These are phyloP conservation scores for Solanum chilense DNA, from an alignment of 257 asterid genomes.

Conservation along the genomic window DNA sequence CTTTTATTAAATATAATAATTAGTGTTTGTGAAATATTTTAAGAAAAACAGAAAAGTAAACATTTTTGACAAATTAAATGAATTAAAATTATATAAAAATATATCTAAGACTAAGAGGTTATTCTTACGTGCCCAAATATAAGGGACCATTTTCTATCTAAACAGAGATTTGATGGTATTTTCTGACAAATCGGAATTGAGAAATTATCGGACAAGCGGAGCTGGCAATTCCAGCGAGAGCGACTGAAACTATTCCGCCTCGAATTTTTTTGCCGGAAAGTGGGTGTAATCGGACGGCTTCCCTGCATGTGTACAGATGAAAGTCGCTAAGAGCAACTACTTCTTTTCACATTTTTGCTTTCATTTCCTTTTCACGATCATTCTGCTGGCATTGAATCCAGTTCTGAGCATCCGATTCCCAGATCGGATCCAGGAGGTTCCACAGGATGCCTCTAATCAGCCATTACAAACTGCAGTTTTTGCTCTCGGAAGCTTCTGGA, in stretches of 20 bases:
- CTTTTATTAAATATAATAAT: background rate
- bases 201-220: background rate
- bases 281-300: background rate
- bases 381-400: conserved; percentile 17
- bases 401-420: conserved; percentile 63
- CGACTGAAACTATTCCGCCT: background rate
- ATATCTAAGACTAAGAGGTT: background rate
- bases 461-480: conserved; percentile 57
- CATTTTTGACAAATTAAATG: background rate
- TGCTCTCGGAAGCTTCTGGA: conserved; percentile 96
- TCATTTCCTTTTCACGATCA: background rate
- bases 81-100: background rate
- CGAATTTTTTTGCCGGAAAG: background rate
- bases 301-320: background rate
- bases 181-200: background rate
- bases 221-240: background rate
- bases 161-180: background rate
- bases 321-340: background rate
- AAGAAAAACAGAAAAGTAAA: background rate
- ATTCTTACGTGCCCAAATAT: background rate
- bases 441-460: conserved; percentile 22
- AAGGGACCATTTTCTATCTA: background rate
- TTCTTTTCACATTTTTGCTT: background rate
- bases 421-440: conserved; percentile 30
- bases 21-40: background rate